These are phyloP conservation scores for Hawksworthiomyces lignivorus DNA, from an alignment of 2,329 filamentous ascomycete species.

Conservation along the genomic window DNA sequence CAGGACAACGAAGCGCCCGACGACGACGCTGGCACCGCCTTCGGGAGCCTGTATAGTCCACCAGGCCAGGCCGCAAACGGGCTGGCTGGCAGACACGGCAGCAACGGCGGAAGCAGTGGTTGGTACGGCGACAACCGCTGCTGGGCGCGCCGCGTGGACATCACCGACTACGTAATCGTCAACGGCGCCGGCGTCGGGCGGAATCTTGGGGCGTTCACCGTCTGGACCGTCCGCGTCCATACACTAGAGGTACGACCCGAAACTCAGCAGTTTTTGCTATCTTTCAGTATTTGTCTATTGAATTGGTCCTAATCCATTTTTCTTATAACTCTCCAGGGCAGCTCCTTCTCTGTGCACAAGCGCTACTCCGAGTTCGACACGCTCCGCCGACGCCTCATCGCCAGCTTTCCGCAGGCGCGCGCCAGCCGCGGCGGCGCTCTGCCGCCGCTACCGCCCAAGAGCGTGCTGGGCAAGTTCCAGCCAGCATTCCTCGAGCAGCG, in stretches of 20 bases:
- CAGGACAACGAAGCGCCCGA: slow-evolving; percentile 53
- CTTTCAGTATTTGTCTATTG: neutral
- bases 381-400: slow-evolving; percentile 63
- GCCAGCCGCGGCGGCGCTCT: slow-evolving; percentile 52
- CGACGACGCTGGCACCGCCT: neutral
- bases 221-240: slow-evolving; percentile 85
- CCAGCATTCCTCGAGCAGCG: slow-evolving; percentile 80
- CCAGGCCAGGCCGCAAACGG: no score
- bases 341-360: slow-evolving; percentile 55
- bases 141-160: slow-evolving; percentile 57
- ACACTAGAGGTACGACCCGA: slow-evolving; percentile 59
- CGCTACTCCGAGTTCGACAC: slow-evolving; percentile 93
- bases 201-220: slow-evolving; percentile 61
- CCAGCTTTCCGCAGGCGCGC: slow-evolving; percentile 76
- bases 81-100: no score
- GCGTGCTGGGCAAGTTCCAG: slow-evolving; percentile 77
- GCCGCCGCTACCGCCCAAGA: slow-evolving; percentile 86
- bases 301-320: neutral
- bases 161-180: slow-evolving; percentile 49
- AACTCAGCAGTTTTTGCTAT: slow-evolving; percentile 25
- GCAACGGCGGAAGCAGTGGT: no score
- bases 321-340: slow-evolving; percentile 35
- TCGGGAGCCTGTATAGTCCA: neutral
- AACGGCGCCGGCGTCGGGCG: slow-evolving; percentile 37
- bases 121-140: slow-evolving; percentile 43